A percentile compares a stretch with the other conserved stretches of the same genome.
These are phyloP conservation scores for Babjeviella inositovora DNA, from an alignment of 805 yeast species.

Conservation along the genomic window DNA sequence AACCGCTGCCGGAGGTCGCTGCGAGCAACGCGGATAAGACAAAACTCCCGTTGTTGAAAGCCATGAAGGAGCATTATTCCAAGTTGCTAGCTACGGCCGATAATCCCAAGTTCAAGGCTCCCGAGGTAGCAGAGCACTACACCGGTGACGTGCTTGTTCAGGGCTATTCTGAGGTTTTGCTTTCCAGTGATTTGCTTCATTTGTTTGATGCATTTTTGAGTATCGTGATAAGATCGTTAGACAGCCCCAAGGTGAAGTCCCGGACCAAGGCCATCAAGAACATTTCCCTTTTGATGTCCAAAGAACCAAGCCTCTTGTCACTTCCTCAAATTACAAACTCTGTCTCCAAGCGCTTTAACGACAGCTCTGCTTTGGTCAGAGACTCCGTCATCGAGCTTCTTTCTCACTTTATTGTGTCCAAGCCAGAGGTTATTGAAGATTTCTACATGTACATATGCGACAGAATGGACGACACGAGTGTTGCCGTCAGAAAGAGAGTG, in stretches of 20 bases:
- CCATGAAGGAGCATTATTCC: constrained; percentile 1
- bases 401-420: constrained; percentile 23
- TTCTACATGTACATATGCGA: constrained; percentile 33
- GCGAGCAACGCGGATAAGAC: too few relatives aligned
- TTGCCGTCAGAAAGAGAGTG: constrained; percentile 49
- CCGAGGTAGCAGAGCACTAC: constrained; percentile 3
- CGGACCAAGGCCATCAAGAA: constrained; percentile 53
- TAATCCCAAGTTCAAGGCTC: constrained; percentile 2
- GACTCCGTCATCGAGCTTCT: constrained; percentile 65
- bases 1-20: too few relatives aligned
- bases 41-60: too few relatives aligned
- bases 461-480: constrained; percentile 39
- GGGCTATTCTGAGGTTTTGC: constrained; percentile 9
- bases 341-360: constrained; percentile 33
- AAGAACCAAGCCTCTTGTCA: constrained; percentile 32
- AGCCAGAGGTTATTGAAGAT: constrained; percentile 25
- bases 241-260: constrained; percentile 30
- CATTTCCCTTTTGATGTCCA: constrained; percentile 34
- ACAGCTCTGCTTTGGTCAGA: constrained; percentile 55
- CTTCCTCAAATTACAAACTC: constrained; percentile 33
- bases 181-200: constrained; percentile 12
- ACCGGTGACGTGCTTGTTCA: constrained; percentile 5
- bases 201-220: constrained; percentile 37
- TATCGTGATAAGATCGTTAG: constrained; percentile 28
- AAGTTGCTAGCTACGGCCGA: constrained; percentile 3